Evolutionary conservation across 2,329 filamentous ascomycete genomes (phyloP).

Genomic region (Ceratocystis ficicola): DNA sequence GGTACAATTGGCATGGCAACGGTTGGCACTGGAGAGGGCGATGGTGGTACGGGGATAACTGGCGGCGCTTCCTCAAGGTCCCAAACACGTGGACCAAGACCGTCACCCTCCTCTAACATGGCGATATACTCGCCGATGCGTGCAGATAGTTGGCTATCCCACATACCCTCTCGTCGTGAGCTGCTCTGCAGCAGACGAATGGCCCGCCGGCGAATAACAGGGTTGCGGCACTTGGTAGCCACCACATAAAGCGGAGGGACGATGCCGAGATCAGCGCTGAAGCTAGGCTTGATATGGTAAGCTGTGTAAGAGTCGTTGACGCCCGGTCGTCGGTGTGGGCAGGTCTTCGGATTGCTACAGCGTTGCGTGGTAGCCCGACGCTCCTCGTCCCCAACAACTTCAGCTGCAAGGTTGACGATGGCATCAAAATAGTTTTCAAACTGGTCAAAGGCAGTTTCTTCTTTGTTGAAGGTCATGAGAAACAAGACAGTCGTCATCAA

Average conservation of each 20-base stretch:
- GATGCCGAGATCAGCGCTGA: slow-evolving; percentile 52
- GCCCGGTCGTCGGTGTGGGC: slow-evolving; percentile 32
- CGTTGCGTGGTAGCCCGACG: slow-evolving; percentile 36
- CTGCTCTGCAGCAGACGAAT: slow-evolving; percentile 49
- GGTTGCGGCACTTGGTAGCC: slow-evolving; percentile 54
- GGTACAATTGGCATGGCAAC: background rate
- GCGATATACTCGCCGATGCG: slow-evolving; percentile 45
- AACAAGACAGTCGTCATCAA: slow-evolving; percentile 47
- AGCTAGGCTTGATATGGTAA: slow-evolving; percentile 46
- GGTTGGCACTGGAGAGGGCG: background rate
- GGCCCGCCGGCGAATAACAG: slow-evolving; percentile 44
- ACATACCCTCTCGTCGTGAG: slow-evolving; percentile 54
- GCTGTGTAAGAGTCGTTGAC: slow-evolving; percentile 35
- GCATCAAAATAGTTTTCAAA: slow-evolving; percentile 41
- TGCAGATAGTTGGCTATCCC: slow-evolving; percentile 51
- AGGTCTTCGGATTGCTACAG: slow-evolving; percentile 36
- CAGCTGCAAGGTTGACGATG: slow-evolving; percentile 46
- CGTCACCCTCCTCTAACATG: slow-evolving; percentile 41
- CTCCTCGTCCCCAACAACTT: slow-evolving; percentile 49
- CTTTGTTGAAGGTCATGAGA: slow-evolving; percentile 48
- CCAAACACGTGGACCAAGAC: slow-evolving; percentile 20
- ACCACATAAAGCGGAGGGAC: slow-evolving; percentile 53
- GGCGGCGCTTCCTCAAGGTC: slow-evolving; percentile 12
- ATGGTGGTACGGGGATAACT: background rate
- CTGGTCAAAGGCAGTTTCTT: slow-evolving; percentile 46